phyloP scores from a whole-genome alignment of 306 rosid species.

The Myrica gale region DNA sequence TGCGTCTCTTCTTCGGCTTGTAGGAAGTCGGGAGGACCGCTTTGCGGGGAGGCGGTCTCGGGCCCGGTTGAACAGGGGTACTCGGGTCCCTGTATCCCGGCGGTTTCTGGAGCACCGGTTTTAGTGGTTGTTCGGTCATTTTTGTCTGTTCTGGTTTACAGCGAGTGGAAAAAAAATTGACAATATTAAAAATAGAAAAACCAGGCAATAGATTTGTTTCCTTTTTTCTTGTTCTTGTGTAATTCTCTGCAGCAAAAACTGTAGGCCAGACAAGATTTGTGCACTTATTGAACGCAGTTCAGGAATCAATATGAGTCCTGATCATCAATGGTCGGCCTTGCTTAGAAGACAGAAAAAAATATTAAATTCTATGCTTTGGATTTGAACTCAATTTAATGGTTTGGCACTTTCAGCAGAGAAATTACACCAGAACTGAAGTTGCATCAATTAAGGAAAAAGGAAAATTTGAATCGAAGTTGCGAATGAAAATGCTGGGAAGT shows the following conservation, averaged over 20 bases:
- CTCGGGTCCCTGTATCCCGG: constrained; percentile 57
- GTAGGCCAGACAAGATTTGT: no score
- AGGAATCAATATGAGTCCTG: background rate
- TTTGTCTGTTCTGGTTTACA: background rate
- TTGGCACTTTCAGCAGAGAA: background rate
- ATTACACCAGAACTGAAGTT: no score
- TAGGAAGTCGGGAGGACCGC: constrained; percentile 42
- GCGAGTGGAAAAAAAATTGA: background rate
- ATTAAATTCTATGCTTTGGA: no score
- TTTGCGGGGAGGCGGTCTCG: constrained; percentile 35
- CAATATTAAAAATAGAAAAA: background rate
- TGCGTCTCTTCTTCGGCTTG: constrained; percentile 27
- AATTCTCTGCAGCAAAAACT: no score
- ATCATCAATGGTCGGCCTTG: no score
- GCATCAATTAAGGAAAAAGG: no score
- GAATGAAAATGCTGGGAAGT: background rate
- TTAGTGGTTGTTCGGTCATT: constrained; percentile 42
- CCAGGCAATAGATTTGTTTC: background rate
- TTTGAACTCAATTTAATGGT: background rate
- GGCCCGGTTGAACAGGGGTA: constrained; percentile 2
- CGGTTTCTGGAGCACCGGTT: constrained; percentile 63
- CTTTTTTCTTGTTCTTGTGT: no score
- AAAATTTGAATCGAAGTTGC: no score
- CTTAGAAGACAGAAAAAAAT: no score
- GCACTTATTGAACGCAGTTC: background rate